Evolutionary conservation across 768 basidiomycete genomes (phyloP), one percentile per base, ranked within the genome.

Genomic region (Nidularia pulvinata): DNA sequence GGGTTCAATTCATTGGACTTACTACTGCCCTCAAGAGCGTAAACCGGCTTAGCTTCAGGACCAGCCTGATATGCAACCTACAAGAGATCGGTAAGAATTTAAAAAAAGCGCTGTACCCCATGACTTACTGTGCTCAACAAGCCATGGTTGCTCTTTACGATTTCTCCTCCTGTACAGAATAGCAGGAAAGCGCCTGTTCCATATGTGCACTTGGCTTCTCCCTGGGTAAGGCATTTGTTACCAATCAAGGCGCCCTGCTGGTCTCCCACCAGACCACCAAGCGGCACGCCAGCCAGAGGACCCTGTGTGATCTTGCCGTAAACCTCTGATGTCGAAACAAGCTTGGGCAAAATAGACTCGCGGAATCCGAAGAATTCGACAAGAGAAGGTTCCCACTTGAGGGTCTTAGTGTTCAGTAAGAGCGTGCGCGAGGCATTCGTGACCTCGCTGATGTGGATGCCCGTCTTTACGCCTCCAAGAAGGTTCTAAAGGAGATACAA

Each of bases 171-270:
- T 1, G 97, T 98, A 73, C 91, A 92, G 80, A 97, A 98, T 32
- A 99, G 74, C 59, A 98, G 76, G 78, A 99, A 99, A 36, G 94
- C 94, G 33, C 97, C 96, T 1, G 96, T 98, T 25, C 96, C 96
- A 61, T 96, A 99, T 4, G 97, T 99, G 71, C 95, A 97, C 72
- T 99, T 99, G 2, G 95, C 96, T 67, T 98, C 91, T 14, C 96
- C 96, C 58, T 83, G 78, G n/a, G 65, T 76, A 51, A 99, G 69
- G 65, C 97, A 98, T 69, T 97, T 98, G 76, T 99, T 98, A 0
- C 96, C 97, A 49, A 98, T 85, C 22, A 99, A 75, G 22, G 96
- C 96, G 5, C 91, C 97, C 68, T 99, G 97, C 73, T 99, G 97
- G 66, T 99, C 97, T n/a, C 97, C 97, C 6, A 96, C 86, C 46